These are phyloP conservation scores for Talaromyces ruber DNA, from an alignment of 495 filamentous ascomycete genomes.

Conservation along the genomic window DNA sequence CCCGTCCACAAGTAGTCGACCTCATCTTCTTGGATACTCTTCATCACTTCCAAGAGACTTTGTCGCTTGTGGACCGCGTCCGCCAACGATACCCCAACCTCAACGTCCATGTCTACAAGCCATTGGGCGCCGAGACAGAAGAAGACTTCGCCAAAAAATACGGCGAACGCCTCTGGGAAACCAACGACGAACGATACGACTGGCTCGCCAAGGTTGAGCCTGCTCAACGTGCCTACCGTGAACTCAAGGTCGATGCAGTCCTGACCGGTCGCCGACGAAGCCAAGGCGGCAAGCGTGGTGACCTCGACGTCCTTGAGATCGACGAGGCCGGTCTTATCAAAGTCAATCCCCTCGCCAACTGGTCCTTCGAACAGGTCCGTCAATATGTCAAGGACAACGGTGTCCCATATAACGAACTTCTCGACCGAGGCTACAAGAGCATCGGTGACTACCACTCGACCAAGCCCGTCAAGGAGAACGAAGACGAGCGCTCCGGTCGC, in stretches of 20 bases:
- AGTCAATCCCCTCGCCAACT: slow-evolving; percentile 97
- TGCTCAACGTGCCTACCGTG: slow-evolving; percentile 80
- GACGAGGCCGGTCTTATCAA: slow-evolving; percentile 92
- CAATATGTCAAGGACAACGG: slow-evolving; percentile 75
- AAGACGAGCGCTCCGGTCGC: slow-evolving; percentile 93
- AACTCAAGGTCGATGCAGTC: slow-evolving; percentile 84
- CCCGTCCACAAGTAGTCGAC: slow-evolving; percentile 62
- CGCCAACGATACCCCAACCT: slow-evolving; percentile 66
- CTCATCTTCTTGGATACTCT: slow-evolving; percentile 96
- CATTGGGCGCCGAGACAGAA: slow-evolving; percentile 56
- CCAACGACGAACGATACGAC: slow-evolving; percentile 83
- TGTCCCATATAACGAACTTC: slow-evolving; percentile 87
- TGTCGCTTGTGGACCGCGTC: slow-evolving; percentile 71
- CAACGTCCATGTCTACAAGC: slow-evolving; percentile 83
- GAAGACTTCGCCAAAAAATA: slow-evolving; percentile 73
- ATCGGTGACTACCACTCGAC: slow-evolving; percentile 98
- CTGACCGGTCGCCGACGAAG: slow-evolving; percentile 89
- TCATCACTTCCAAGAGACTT: slow-evolving; percentile 90
- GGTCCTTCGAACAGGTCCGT: slow-evolving; percentile 85
- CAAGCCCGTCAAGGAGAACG: slow-evolving; percentile 76
- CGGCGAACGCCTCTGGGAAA: slow-evolving; percentile 79
- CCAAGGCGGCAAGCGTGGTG: slow-evolving; percentile 88
- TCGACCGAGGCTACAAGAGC: slow-evolving; percentile 92
- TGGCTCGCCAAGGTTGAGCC: slow-evolving; percentile 97
- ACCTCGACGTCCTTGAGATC: slow-evolving; percentile 81